Base-by-base conservation (phyloP, 2,329 filamentous ascomycete species). In the Trichoderma oligosporum region DNA sequence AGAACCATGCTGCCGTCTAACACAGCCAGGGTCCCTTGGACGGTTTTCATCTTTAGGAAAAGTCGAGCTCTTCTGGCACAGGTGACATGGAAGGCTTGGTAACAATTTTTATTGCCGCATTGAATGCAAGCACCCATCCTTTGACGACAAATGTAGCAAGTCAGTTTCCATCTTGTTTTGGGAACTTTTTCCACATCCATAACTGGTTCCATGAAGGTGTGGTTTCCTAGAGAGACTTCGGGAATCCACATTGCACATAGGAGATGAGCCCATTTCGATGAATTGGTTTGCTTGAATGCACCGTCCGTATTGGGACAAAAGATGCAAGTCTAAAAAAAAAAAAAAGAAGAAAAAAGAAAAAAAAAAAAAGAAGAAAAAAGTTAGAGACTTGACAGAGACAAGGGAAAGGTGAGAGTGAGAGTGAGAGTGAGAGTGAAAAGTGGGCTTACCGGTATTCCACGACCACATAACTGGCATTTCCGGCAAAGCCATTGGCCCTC, bases 241-340 rank as follows among this genome's bases (percentile, higher is more conserved):
- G 94, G 94, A 66, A 99, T 97, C 94, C 94, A 99, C 77, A 97
- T 94, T 29, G 94, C 91, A 69, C 94, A 99, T 7, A 99, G 83
- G 9, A 99, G 76, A 79, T 99, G 94, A 24, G 93, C 90, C 94
- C 94, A 99, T 74, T 96, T 94, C 2, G 92, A 91, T 2, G 90
- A 89, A 63, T 91, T 97, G 1, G 94, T 97, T 73, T 97, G 94
- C 72, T 99, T 99, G 78, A 99, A 99, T 3, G 94, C 94, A 12
- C 94, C 94, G 66, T 97, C 94, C 1, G 89, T 94, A 69, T 97
- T 97, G 1, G 94, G 94, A 68, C 94, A 99, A 76, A 99, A 99
- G 61, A 99, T 96, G 76, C 94, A 99, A 11, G 91, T 95, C 85
- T 87, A 36, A 4, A 36, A 29, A 11, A 38, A 12, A n/a, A 2